Evolutionary conservation across 164 flowering plant genomes (phyloP).

Genomic region (Magnolia kwangsiensis): DNA sequence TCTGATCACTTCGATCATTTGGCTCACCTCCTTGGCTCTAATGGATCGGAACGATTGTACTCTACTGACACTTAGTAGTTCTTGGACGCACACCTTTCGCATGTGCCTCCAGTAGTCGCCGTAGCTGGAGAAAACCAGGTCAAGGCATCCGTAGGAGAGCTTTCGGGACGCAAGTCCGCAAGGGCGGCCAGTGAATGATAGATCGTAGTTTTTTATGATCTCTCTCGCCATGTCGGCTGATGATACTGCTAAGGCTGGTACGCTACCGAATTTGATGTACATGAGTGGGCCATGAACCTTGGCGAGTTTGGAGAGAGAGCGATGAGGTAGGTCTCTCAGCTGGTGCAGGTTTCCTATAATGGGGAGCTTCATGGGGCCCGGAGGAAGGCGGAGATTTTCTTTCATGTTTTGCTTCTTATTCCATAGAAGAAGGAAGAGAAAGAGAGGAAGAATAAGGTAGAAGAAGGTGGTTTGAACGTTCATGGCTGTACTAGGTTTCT

Average conservation of each 20-base stretch:
- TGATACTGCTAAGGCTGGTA: slow-evolving; percentile 12
- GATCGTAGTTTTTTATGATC: slow-evolving; percentile 9
- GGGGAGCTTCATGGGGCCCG: slow-evolving; percentile 7
- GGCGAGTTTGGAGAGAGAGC: slow-evolving; percentile 15
- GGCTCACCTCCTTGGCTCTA: slow-evolving; percentile 5
- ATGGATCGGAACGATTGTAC: slow-evolving; percentile 13
- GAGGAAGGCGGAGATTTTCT: slow-evolving; percentile 10
- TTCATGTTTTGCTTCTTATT: not conserved
- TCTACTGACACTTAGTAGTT: slow-evolving; percentile 5
- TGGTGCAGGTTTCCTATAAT: slow-evolving; percentile 26
- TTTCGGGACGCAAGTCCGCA: not conserved
- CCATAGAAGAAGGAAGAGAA: not conserved
- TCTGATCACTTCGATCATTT: not conserved
- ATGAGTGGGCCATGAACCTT: slow-evolving; percentile 14
- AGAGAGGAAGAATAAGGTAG: not conserved
- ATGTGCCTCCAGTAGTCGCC: slow-evolving; percentile 12
- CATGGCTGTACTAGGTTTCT: not conserved
- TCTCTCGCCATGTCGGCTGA: slow-evolving; percentile 11
- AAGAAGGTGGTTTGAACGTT: not conserved
- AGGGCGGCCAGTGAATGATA: slow-evolving; percentile 5
- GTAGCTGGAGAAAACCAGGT: slow-evolving; percentile 14
- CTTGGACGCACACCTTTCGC: slow-evolving; percentile 9
- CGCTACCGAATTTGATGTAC: slow-evolving; percentile 5
- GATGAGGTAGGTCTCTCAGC: slow-evolving; percentile 16
- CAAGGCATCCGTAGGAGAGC: slow-evolving; percentile 13